phyloP scores from a whole-genome alignment of 352 stramenopile genomes.

The Phytophthora aleatoria region DNA sequence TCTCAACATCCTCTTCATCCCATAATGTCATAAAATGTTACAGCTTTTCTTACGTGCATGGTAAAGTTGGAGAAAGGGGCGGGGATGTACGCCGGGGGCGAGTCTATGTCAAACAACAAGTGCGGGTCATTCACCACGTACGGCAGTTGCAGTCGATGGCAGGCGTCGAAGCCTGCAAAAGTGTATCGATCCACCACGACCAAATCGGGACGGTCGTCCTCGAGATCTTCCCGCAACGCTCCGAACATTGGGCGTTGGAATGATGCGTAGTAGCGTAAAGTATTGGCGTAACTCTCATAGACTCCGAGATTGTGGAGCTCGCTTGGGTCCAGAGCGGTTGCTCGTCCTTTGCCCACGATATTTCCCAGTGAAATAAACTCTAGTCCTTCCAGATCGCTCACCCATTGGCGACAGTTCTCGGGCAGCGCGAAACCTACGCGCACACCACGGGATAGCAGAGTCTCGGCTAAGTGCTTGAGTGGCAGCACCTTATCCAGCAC shows the following conservation, averaged over 20 bases:
- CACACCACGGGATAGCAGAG: constrained; percentile 73
- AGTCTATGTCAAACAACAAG: constrained; percentile 85
- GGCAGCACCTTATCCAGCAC: constrained; percentile 83
- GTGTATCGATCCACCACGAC: constrained; percentile 84
- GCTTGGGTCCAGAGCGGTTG: constrained; percentile 29
- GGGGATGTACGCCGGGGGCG: constrained; percentile 75
- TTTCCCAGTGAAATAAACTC: constrained; percentile 83
- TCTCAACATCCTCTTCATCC: background rate
- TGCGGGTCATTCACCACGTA: constrained; percentile 85
- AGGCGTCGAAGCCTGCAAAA: constrained; percentile 78
- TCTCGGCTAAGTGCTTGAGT: constrained; percentile 78
- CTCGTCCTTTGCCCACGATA: constrained; percentile 50
- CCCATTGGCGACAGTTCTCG: constrained; percentile 81
- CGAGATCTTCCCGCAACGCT: constrained; percentile 59
- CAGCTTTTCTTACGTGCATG: constrained; percentile 61
- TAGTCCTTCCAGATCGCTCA: constrained; percentile 71
- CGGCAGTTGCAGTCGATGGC: constrained; percentile 64
- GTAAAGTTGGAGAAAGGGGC: constrained; percentile 86
- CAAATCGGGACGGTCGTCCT: constrained; percentile 68
- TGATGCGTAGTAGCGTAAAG: constrained; percentile 76
- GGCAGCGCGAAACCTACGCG: constrained; percentile 81
- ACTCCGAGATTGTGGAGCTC: constrained; percentile 48
- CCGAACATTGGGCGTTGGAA: constrained; percentile 81
- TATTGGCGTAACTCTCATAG: constrained; percentile 70
- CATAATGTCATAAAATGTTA: background rate